Evolutionary conservation across 2,329 filamentous ascomycete genomes (phyloP).

Genomic region (Exutisphaerella laricina): DNA sequence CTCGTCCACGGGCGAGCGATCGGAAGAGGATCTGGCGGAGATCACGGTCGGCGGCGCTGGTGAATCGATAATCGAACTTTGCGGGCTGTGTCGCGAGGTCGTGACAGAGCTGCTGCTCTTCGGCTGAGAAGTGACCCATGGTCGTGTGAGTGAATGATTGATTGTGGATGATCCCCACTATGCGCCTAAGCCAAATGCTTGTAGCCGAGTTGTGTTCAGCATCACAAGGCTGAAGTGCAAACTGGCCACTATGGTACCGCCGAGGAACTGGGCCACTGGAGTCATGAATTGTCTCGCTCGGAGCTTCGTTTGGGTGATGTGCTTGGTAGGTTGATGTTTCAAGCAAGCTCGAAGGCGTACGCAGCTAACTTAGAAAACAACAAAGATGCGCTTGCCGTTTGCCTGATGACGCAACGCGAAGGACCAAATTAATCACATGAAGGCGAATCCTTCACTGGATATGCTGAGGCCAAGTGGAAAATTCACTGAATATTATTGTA

Average conservation of each 20-base stretch:
- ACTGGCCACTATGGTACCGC: too few species aligned
- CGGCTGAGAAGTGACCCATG: slow-evolving; percentile 33
- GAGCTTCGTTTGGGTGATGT: slow-evolving; percentile 1
- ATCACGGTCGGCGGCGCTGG: slow-evolving; percentile 61
- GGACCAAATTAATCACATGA: background rate
- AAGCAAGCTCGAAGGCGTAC: slow-evolving; percentile 8
- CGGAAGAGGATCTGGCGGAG: slow-evolving; percentile 78
- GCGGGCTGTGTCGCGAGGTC: slow-evolving; percentile 73
- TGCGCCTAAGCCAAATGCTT: background rate
- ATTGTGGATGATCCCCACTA: background rate
- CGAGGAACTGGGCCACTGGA: too few species aligned
- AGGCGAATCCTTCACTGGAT: background rate
- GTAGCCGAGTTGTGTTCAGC: background rate
- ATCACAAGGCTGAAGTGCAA: too few species aligned
- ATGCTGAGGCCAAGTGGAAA: too few species aligned
- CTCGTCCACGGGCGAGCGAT: slow-evolving; percentile 70
- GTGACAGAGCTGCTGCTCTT: slow-evolving; percentile 76
- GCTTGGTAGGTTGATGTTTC: slow-evolving; percentile 2
- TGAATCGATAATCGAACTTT: slow-evolving; percentile 70
- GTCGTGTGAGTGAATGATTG: slow-evolving; percentile 2
- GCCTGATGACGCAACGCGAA: background rate
- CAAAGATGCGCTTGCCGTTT: slow-evolving; percentile 1
- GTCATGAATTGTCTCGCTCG: too few species aligned
- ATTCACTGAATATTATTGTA: too few species aligned
- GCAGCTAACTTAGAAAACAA: background rate